Base-by-base conservation (phyloP, 768 basidiomycete genomes). In the Agrocybe pediades region DNA sequence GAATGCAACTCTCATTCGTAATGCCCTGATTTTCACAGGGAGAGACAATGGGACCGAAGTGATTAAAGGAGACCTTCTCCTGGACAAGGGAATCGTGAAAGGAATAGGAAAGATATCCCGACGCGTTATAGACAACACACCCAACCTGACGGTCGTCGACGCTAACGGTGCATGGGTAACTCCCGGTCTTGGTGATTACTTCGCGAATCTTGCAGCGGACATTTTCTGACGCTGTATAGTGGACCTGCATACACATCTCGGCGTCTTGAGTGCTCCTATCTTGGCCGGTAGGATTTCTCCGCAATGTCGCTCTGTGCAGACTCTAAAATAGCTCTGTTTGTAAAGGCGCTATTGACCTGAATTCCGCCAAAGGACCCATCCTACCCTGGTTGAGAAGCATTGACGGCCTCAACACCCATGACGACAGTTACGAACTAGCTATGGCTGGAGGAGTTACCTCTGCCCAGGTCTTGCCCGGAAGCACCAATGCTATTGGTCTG, bases 391-490 rank as follows among this genome's bases (percentile, higher is more conserved):
- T 98, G 23, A 79, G 92, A 43, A 87, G 83, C 52, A 76, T 94
- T 33, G 95, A 98, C 65, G 92, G 82, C 0, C 79, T 97, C 61
- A 88, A 95, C 65, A 93, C 90, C 0, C 90, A 93, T 55, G 94
- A 95, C 63, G 83, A 86, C 36, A 77, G 86, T 1, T 87, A 86
- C 66, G 75, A 75, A 51, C 76, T 92, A 15, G 82, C 90, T 2
- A 86, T 94, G 49, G 81, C 95, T 2, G 94, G 94, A 9, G 95
- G 95, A 13, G 87, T 96, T 27, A 96, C 95, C 0, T 88, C 92
- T 2, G 85, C 82, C 15, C 88, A 92, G 60, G 76, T 95, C 36
- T 72, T 95, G 3, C 90, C 94, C 8, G 94, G 92, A 6, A 85
- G 81, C 49, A 80, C 68, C 23, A 89, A 91, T 69, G 84, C 82